phyloP scores from a whole-genome alignment of 2,329 filamentous ascomycete genomes.

The Cladosporium sp. region DNA sequence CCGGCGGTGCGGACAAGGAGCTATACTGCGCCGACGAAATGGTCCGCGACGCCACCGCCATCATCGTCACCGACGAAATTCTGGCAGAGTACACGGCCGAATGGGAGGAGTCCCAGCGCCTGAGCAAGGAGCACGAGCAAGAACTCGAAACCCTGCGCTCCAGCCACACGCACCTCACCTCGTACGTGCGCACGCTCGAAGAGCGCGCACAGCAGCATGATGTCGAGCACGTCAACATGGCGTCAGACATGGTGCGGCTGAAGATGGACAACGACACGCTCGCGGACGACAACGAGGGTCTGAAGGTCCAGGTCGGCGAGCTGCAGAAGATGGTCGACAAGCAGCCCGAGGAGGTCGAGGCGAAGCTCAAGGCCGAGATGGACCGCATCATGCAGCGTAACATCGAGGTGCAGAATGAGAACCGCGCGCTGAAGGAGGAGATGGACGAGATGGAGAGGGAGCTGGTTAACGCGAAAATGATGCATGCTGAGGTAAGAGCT shows the following conservation, averaged over 20 bases:
- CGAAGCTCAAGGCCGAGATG: slow-evolving; percentile 73
- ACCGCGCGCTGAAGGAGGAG: slow-evolving; percentile 79
- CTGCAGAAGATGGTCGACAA: slow-evolving; percentile 80
- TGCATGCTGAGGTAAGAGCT: slow-evolving; percentile 79
- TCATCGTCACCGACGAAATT: slow-evolving; percentile 77
- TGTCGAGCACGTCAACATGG: slow-evolving; percentile 81
- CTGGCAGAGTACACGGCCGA: slow-evolving; percentile 75
- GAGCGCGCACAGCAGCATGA: slow-evolving; percentile 84
- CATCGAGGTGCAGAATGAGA: slow-evolving; percentile 88
- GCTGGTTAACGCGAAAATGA: slow-evolving; percentile 89
- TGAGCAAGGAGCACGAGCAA: slow-evolving; percentile 72
- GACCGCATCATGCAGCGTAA: slow-evolving; percentile 90
- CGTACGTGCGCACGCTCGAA: slow-evolving; percentile 77
- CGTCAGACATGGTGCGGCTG: slow-evolving; percentile 82
- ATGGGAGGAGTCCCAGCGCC: slow-evolving; percentile 86
- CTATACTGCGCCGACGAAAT: slow-evolving; percentile 91
- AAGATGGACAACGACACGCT: slow-evolving; percentile 93
- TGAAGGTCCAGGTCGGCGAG: slow-evolving; percentile 79
- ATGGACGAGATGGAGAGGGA: slow-evolving; percentile 87
- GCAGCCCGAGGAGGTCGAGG: slow-evolving; percentile 83
- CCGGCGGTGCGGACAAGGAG: slow-evolving; percentile 84
- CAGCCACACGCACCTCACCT: slow-evolving; percentile 60
- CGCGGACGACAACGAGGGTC: slow-evolving; percentile 79
- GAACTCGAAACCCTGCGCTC: slow-evolving; percentile 70
- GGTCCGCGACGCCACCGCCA: slow-evolving; percentile 82